Evolutionary conservation across 2,329 filamentous ascomycete genomes (phyloP).

Genomic region (Cladosporium cucumerinum): DNA sequence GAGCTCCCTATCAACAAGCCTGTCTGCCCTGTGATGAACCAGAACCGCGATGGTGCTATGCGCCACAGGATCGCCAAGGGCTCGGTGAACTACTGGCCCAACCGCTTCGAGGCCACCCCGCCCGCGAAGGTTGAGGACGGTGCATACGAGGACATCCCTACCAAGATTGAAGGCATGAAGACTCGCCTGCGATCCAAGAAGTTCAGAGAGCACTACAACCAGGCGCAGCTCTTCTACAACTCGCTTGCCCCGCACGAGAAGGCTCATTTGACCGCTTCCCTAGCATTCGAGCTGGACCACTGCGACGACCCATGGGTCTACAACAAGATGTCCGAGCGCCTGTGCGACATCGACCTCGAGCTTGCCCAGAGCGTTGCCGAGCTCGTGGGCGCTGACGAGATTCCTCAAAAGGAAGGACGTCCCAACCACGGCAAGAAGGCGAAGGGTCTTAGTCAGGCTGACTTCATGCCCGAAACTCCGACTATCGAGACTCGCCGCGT

Average conservation of each 20-base stretch:
- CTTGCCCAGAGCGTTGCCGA: slow-evolving; percentile 68
- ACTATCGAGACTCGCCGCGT: slow-evolving; percentile 70
- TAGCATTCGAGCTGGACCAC: slow-evolving; percentile 73
- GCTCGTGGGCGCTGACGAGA: slow-evolving; percentile 60
- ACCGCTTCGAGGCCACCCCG: slow-evolving; percentile 62
- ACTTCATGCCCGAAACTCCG: slow-evolving; percentile 60
- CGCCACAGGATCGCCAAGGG: slow-evolving; percentile 71
- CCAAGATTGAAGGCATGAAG: slow-evolving; percentile 68
- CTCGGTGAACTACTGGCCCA: slow-evolving; percentile 76
- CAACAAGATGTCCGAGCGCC: slow-evolving; percentile 62
- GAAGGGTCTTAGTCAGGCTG: slow-evolving; percentile 66
- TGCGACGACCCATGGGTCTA: slow-evolving; percentile 78
- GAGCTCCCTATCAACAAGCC: slow-evolving; percentile 75
- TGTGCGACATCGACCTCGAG: slow-evolving; percentile 68
- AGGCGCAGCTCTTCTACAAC: slow-evolving; percentile 82
- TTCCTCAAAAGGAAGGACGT: slow-evolving; percentile 51
- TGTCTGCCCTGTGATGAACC: slow-evolving; percentile 33
- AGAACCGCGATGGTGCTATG: slow-evolving; percentile 46
- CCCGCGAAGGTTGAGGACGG: slow-evolving; percentile 62
- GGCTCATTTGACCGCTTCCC: slow-evolving; percentile 57
- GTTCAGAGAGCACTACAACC: slow-evolving; percentile 73
- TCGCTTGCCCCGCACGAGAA: slow-evolving; percentile 67
- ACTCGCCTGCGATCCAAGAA: slow-evolving; percentile 65
- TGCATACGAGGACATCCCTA: slow-evolving; percentile 65
- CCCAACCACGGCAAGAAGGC: slow-evolving; percentile 66